Evolutionary conservation across 257 asterid species (phyloP).

Genomic region (Vinca minor): DNA sequence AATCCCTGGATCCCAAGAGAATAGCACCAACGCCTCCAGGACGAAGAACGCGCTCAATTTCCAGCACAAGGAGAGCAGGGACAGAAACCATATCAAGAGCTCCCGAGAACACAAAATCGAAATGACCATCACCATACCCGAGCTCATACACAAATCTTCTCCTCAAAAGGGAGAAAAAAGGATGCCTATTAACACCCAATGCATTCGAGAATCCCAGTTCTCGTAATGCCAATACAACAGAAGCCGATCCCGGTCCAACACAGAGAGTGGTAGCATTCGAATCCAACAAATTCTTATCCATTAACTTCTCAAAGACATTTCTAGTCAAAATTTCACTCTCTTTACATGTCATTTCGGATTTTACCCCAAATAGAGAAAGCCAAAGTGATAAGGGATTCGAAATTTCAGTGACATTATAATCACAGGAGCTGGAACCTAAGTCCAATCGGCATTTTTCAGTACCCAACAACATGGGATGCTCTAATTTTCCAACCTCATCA

Average conservation of each 20-base stretch:
- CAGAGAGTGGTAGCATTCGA: slow-evolving; percentile 53
- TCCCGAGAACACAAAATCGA: slow-evolving; percentile 68
- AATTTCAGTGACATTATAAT: slow-evolving; percentile 24
- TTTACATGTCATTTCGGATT: slow-evolving; percentile 9
- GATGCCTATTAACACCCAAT: slow-evolving; percentile 51
- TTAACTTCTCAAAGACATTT: slow-evolving; percentile 45
- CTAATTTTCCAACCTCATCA: slow-evolving; percentile 32
- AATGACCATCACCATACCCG: slow-evolving; percentile 40
- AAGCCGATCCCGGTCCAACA: slow-evolving; percentile 55
- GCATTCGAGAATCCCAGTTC: slow-evolving; percentile 53
- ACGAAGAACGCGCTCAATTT: slow-evolving; percentile 76
- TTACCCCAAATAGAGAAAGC: slow-evolving; percentile 24
- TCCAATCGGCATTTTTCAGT: slow-evolving; percentile 45
- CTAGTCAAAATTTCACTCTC: slow-evolving; percentile 37
- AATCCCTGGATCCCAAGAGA: slow-evolving; percentile 42
- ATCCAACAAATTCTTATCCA: slow-evolving; percentile 49
- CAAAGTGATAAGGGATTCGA: slow-evolving; percentile 20
- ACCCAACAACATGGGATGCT: slow-evolving; percentile 24
- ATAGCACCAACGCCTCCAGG: slow-evolving; percentile 77
- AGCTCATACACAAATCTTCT: slow-evolving; percentile 70
- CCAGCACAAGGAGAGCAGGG: slow-evolving; percentile 63
- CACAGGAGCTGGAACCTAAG: slow-evolving; percentile 23
- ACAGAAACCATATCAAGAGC: slow-evolving; percentile 63
- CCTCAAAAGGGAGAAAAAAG: slow-evolving; percentile 60
- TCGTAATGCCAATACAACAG: slow-evolving; percentile 45